phyloP scores from a whole-genome alignment of 2,329 filamentous ascomycete species.

The Penicillium concentricum region DNA sequence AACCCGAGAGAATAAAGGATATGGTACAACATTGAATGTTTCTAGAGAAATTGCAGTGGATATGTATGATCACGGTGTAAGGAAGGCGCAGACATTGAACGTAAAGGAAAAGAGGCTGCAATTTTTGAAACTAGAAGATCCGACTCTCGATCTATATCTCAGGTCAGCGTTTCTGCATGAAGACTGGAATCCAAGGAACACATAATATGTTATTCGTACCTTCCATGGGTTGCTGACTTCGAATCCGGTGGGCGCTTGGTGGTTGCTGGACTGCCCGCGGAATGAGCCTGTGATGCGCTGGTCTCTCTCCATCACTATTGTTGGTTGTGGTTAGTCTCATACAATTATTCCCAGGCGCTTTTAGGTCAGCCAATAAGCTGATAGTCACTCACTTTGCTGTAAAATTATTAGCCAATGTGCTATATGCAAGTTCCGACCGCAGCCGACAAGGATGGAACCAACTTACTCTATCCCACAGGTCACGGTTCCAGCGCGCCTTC shows the following conservation, averaged over 20 bases:
- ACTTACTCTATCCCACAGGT: conserved; percentile 65
- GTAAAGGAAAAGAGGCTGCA: conserved; percentile 22
- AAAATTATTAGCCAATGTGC: conserved; percentile 40
- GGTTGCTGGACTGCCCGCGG: conserved; percentile 61
- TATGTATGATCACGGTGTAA: conserved; percentile 26
- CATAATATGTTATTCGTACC: conserved; percentile 42
- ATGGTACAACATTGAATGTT: conserved; percentile 22
- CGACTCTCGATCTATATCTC: conserved; percentile 40
- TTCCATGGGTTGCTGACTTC: conserved; percentile 68
- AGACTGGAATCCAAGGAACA: not conserved
- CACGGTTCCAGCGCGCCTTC: conserved; percentile 58
- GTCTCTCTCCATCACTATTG: conserved; percentile 66
- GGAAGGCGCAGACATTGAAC: conserved; percentile 20
- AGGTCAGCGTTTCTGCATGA: conserved; percentile 18
- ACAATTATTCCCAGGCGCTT: conserved; percentile 14
- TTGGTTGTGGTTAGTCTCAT: conserved; percentile 20
- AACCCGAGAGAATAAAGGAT: conserved; percentile 6
- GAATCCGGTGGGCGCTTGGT: conserved; percentile 60
- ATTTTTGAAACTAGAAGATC: conserved; percentile 35
- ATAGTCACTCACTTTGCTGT: conserved; percentile 54
- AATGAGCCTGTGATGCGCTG: conserved; percentile 60
- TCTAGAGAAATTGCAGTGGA: conserved; percentile 25
- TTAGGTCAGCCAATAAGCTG: not conserved
- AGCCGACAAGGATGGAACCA: conserved; percentile 7
- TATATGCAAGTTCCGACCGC: conserved; percentile 14